These are phyloP conservation scores for Mortierella alpina DNA, from an alignment of 192 early-diverging fungal species.

Conservation along the genomic window DNA sequence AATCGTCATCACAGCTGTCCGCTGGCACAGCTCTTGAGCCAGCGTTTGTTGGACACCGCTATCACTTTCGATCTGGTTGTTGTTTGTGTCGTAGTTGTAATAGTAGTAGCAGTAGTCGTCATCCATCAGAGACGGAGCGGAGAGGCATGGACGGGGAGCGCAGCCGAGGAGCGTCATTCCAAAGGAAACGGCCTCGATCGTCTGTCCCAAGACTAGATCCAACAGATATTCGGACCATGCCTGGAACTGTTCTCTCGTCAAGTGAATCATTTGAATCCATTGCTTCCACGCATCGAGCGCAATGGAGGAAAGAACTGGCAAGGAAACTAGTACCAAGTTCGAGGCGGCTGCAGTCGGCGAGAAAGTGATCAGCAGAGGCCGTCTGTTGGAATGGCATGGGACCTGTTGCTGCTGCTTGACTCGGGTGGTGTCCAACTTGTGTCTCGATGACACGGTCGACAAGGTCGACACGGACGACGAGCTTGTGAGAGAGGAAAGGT, in stretches of 20 bases:
- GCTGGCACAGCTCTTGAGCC: not conserved
- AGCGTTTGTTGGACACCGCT: too few relatives aligned
- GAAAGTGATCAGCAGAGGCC: not conserved
- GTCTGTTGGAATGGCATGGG: not conserved
- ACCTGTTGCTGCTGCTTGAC: not conserved
- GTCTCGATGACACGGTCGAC: not conserved
- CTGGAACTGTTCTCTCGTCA: slow-evolving; percentile 26
- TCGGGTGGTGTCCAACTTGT: too few relatives aligned
- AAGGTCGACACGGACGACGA: not conserved
- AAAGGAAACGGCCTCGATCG: slow-evolving; percentile 22
- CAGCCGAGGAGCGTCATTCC: slow-evolving; percentile 30
- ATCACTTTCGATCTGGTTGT: too few relatives aligned
- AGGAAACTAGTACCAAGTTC: not conserved
- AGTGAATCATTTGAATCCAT: slow-evolving; percentile 35
- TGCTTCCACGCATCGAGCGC: slow-evolving; percentile 35
- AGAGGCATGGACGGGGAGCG: not conserved
- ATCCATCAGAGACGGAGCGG: not conserved
- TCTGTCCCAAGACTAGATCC: slow-evolving; percentile 18
- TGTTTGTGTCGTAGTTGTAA: not conserved
- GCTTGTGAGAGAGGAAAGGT: not conserved
- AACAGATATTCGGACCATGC: slow-evolving; percentile 45
- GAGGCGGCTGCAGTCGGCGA: not conserved
- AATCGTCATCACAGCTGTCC: not conserved
- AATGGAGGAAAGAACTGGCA: slow-evolving; percentile 4
- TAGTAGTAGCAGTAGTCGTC: slow-evolving; percentile 6